Conservation (phyloP, 768 basidiomycete species). For the Trichaptum fuscoviolaceum region DNA sequence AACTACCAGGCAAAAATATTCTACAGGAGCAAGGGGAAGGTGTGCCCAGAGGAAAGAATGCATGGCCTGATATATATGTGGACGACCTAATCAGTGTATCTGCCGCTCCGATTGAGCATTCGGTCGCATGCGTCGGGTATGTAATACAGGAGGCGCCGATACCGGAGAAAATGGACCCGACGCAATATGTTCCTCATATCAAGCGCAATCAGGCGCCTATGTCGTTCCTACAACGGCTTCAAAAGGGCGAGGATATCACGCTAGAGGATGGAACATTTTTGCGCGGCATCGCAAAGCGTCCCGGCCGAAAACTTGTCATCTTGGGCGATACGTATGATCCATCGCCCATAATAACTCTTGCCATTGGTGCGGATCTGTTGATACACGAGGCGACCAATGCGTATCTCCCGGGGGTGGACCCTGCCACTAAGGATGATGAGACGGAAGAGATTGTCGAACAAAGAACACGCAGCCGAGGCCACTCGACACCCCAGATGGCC, state of each 20-base stretch:
- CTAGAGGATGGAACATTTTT: conserved; percentile 72
- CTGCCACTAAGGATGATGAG: conserved; percentile 50
- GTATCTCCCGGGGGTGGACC: conserved; percentile 45
- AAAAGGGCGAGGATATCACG: conserved; percentile 55
- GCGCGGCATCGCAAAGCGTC: conserved; percentile 56
- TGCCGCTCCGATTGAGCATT: conserved; percentile 75
- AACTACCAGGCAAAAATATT: conserved; percentile 63
- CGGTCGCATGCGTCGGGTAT: conserved; percentile 78
- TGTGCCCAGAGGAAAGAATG: conserved; percentile 12
- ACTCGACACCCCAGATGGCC: conserved; percentile 91
- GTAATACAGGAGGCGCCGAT: conserved; percentile 65
- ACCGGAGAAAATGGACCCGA: conserved; percentile 72
- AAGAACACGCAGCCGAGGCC: conserved; percentile 70
- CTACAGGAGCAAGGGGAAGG: conserved; percentile 40
- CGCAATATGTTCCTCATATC: conserved; percentile 60
- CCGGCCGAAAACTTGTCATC: conserved; percentile 73
- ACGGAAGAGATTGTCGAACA: conserved; percentile 56
- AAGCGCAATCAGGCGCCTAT: conserved; percentile 66
- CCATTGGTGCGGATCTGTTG: conserved; percentile 62
- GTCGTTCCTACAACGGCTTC: conserved; percentile 59
- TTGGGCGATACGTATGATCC: conserved; percentile 85
- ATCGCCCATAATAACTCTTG: conserved; percentile 55
- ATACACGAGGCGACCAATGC: conserved; percentile 92
- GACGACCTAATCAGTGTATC: conserved; percentile 55
- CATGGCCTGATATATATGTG: conserved; percentile 61